Base-by-base conservation (phyloP, 345 rosid species). In the Eucalyptus viminalis region DNA sequence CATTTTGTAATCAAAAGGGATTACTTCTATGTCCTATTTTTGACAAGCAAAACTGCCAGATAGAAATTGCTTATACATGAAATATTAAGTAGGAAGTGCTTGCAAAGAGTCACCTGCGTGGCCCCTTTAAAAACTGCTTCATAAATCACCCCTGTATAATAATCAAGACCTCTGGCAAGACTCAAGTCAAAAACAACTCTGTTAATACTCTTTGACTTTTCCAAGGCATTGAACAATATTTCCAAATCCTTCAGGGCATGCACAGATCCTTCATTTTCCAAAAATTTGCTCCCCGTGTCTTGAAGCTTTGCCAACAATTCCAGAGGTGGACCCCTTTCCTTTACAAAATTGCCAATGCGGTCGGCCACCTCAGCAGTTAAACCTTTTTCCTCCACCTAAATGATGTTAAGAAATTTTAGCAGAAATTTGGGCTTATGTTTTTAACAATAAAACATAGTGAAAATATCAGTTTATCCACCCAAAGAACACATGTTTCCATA, bases 91-190 rank as follows among this genome's bases (percentile, higher is more conserved):
- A 44, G 16, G 12, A 50, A 44, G 67, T 14, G 29, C 80, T 89
- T 86, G 56, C 51, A 19, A 56, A 40, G 34, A 51, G 47, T 91
- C 92, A 98, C 99, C 97, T 96, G 97, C 40, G 94, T 96, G 49
- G 94, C 95, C 88, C 98, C 98, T 90, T 90, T 93, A 83, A 97
- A 96, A 89, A 95, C 97, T 86, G 98, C 98, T 94, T 98, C 99
- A 90, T 92, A 98, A 89, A 98, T 96, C 83, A 98, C 96, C 15
- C 99, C 99, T 1, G 99, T 97, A 90, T 98, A 98, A 93, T 98
- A 98, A 93, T 97, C 99, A 88, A 98, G 99, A 83, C 99, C 99
- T 92, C 99, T 95, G 80, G 99, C 99, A 87, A 98, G 97, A 91
- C 99, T 98, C 90, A 98, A 93, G 91, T 98, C 99, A 92, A 98